Percentiles rank a stretch among this genome's conserved stretches.
These are phyloP conservation scores for Populus hybrid DNA, from an alignment of 441 rosid species.

Conservation along the genomic window DNA sequence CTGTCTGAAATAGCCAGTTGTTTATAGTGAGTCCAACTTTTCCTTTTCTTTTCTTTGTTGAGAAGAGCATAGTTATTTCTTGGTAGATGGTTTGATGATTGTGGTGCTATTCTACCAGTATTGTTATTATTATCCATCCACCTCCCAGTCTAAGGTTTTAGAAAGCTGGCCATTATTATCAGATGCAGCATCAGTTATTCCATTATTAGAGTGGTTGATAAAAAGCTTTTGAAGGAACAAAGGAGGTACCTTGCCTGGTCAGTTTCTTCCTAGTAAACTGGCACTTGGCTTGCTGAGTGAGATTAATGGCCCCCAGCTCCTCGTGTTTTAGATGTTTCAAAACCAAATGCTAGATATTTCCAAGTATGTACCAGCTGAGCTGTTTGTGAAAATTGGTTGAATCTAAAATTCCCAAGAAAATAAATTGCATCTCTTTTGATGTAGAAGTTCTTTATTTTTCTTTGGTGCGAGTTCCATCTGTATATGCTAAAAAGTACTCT, in stretches of 20 bases:
- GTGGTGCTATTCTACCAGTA: not conserved
- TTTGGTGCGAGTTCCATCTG: not conserved
- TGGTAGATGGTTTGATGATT: not conserved
- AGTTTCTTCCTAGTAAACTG: not conserved
- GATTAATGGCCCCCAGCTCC: not conserved
- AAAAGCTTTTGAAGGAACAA: not conserved
- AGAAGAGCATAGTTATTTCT: not conserved
- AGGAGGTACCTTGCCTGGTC: not conserved
- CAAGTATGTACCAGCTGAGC: not conserved
- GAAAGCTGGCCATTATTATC: not conserved
- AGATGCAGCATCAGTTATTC: not conserved
- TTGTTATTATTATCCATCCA: not conserved
- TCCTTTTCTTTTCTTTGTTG: not conserved
- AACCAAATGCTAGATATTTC: conserved; percentile 2
- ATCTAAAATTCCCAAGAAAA: not conserved
- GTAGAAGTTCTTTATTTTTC: not conserved
- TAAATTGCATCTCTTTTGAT: not conserved
- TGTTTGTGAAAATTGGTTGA: not conserved
- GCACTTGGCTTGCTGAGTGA: not conserved
- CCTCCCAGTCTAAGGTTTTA: not conserved
- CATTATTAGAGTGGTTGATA: not conserved
- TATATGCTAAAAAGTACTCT: not conserved
- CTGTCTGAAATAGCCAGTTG: not conserved
- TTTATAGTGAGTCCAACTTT: not conserved
- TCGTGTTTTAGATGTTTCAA: not conserved